Evolutionary conservation across 495 filamentous ascomycete species (phyloP).

Genomic region (Penicillium lagena): DNA sequence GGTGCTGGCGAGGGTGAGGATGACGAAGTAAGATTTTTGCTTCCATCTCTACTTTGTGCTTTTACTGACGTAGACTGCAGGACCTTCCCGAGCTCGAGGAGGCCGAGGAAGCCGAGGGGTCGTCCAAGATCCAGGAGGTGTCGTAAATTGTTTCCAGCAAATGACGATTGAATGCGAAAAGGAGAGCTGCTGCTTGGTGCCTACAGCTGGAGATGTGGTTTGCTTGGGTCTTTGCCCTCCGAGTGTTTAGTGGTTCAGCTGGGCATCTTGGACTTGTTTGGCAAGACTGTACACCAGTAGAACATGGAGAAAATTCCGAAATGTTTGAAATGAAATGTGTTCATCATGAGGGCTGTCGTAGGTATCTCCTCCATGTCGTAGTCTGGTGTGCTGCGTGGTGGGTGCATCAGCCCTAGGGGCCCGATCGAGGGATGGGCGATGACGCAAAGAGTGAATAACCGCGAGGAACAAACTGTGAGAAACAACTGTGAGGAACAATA

Average conservation of each 20-base stretch:
- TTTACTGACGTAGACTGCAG: slow-evolving; percentile 41
- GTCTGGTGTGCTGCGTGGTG: too few relatives aligned
- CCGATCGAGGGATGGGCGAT: too few relatives aligned
- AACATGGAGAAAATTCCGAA: too few relatives aligned
- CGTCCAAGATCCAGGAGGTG: slow-evolving; percentile 53
- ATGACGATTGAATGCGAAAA: slow-evolving; percentile 15
- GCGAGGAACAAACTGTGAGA: too few relatives aligned
- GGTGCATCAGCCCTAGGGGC: too few relatives aligned
- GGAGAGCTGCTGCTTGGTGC: neutral
- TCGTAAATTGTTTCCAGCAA: slow-evolving; percentile 23
- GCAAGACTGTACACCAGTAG: neutral
- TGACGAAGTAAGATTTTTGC: slow-evolving; percentile 41
- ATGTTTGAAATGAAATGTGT: too few relatives aligned
- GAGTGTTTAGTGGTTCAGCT: neutral
- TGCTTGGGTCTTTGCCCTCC: slow-evolving; percentile 3
- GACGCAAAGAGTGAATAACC: too few relatives aligned
- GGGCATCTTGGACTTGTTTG: neutral
- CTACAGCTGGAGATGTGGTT: slow-evolving; percentile 8
- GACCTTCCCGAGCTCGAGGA: slow-evolving; percentile 59
- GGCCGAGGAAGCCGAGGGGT: slow-evolving; percentile 33
- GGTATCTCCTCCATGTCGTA: too few relatives aligned
- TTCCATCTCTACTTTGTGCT: slow-evolving; percentile 32
- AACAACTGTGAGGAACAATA: too few relatives aligned
- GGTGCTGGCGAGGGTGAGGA: slow-evolving; percentile 56
- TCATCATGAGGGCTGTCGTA: too few relatives aligned